These are phyloP conservation scores for Xylaria telfairii DNA, from an alignment of 495 filamentous ascomycete genomes.

Conservation along the genomic window DNA sequence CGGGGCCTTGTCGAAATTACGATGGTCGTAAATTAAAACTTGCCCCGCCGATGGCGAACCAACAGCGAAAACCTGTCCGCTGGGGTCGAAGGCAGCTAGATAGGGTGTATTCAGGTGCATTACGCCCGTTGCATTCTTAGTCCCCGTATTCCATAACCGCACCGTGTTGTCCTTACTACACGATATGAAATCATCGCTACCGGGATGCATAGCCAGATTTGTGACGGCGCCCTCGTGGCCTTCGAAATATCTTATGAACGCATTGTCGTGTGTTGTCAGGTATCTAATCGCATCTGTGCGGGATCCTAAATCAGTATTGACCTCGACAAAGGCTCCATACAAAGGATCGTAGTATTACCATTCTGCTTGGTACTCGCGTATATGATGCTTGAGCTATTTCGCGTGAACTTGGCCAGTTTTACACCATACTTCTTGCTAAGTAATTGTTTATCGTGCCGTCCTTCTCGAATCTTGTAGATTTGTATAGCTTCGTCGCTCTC, in stretches of 20 bases:
- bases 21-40: slow-evolving; percentile 88
- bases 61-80: slow-evolving; percentile 88
- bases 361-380: slow-evolving; percentile 97
- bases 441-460: slow-evolving; percentile 81
- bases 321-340: not conserved
- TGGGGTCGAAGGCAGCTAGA: slow-evolving; percentile 86
- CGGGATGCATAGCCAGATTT: slow-evolving; percentile 72
- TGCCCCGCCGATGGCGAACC: slow-evolving; percentile 77
- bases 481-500: slow-evolving; percentile 94
- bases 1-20: slow-evolving; percentile 89
- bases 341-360: slow-evolving; percentile 49
- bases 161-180: slow-evolving; percentile 88
- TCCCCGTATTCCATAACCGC: slow-evolving; percentile 81
- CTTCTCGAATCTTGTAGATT: slow-evolving; percentile 89
- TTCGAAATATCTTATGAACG: slow-evolving; percentile 91
- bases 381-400: slow-evolving; percentile 83
- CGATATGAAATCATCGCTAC: slow-evolving; percentile 88
- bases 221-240: slow-evolving; percentile 87
- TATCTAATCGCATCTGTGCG: slow-evolving; percentile 79
- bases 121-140: slow-evolving; percentile 74
- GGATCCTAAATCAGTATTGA: slow-evolving; percentile 25
- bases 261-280: slow-evolving; percentile 92
- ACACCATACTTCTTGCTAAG: slow-evolving; percentile 94
- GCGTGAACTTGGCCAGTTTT: slow-evolving; percentile 91
- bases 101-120: slow-evolving; percentile 78